A percentile compares a stretch with the other conserved stretches of the same genome.
These are phyloP conservation scores for Pisolithus orientalis DNA, from an alignment of 768 basidiomycete genomes.

Conservation along the genomic window DNA sequence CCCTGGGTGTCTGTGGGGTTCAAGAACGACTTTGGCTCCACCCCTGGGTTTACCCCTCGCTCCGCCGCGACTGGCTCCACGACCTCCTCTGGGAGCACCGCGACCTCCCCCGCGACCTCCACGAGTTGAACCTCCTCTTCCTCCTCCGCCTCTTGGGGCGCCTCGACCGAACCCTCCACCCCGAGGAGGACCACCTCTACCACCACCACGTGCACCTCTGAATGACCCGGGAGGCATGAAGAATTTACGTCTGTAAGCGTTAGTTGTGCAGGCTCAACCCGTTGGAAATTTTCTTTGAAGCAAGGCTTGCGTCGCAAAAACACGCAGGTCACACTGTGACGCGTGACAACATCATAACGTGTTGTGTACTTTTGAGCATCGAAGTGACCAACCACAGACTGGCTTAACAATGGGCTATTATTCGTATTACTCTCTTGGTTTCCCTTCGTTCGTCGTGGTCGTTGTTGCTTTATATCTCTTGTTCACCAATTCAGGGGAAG, in stretches of 20 bases:
- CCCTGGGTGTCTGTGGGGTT: constrained; percentile 92
- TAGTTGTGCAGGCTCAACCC: not conserved
- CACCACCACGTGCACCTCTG: constrained; percentile 28
- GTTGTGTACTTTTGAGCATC: not conserved
- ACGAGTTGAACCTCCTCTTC: constrained; percentile 32
- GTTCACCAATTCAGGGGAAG: constrained; percentile 91
- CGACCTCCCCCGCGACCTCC: constrained; percentile 36
- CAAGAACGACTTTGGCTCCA: constrained; percentile 84
- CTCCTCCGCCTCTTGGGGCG: constrained; percentile 34
- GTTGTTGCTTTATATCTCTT: constrained; percentile 80
- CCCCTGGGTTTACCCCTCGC: constrained; percentile 71
- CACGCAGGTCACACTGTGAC: not conserved
- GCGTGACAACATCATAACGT: not conserved
- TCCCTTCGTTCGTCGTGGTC: constrained; percentile 56
- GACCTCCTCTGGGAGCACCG: constrained; percentile 35
- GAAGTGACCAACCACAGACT: not conserved
- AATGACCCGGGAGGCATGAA: not conserved
- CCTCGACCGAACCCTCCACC: constrained; percentile 33
- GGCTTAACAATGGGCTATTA: constrained; percentile 22
- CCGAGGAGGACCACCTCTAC: constrained; percentile 21
- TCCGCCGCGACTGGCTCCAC: constrained; percentile 50
- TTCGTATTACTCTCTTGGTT: constrained; percentile 60
- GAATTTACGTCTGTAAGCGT: constrained; percentile 29
- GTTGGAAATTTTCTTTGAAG: not conserved
- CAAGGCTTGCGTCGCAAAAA: not conserved